Evolutionary conservation across 306 rosid species (phyloP), one percentile per base, ranked within the genome.

Genomic region (Sicyos edulis): DNA sequence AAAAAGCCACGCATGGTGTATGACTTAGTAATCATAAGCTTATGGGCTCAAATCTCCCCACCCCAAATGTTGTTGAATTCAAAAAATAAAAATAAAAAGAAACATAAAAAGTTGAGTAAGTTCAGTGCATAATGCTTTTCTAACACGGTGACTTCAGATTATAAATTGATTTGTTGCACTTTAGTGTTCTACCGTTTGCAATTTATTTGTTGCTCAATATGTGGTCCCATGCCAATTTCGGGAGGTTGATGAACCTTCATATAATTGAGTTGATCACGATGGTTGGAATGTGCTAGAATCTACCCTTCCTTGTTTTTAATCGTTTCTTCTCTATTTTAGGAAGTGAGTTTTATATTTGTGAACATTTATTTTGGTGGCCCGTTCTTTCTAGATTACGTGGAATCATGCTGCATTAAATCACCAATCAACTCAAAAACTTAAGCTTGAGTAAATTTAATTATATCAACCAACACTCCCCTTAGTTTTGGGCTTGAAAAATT

Each of bases 201-300:
- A 65, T 42, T 63, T 21, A 21, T 66, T 44, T 45, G 29, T 17
- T 7, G 6, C 32, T 17, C 3, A 66, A 45, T 45, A 12, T 45
- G 72, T 45, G 37, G 37, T 45, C 51, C 53, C 32, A 65, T 40
- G 32, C 17, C 72, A 26, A 70, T 15, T 52, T 70, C 10, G 52
- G 49, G 45, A 51, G 50, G 16, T 70, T 26, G 45, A 70, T 26
- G n/a, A 53, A 22, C 29, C 29, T 51, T 29, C 17, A 32, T 70
- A 20, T 44, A 44, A 44, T 65, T 53, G 51, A 7, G 56, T 20
- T 67, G 6, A 40, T 45, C 55, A 65, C n/a, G 42, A 21, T 13
- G 72, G 53, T 45, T 6, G 37, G 55, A 21, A 66, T 66, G 32
- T 66, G 55, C 19, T 45, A 66, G 0, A 66, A 40, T 13, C 40